Conservation (phyloP, 805 yeast genomes). For the Saccharomycopsis sp. region DNA sequence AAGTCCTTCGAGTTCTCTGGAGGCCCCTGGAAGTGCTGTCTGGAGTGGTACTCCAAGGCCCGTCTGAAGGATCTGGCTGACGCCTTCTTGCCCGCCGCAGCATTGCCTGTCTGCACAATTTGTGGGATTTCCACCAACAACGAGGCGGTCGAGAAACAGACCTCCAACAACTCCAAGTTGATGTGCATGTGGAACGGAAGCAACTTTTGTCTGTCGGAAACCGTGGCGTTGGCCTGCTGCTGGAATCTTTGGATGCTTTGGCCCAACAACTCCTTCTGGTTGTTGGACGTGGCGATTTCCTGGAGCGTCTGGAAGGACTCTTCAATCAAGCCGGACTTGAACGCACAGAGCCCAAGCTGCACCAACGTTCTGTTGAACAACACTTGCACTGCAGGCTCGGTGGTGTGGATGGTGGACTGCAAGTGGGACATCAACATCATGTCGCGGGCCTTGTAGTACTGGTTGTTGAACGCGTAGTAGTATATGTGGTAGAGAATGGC, state of each 20-base stretch:
- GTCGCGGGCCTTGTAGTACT: slow-evolving; percentile 79
- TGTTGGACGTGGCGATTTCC: slow-evolving; percentile 80
- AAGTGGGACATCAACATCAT: slow-evolving; percentile 81
- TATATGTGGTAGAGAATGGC: slow-evolving; percentile 83
- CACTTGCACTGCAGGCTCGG: slow-evolving; percentile 84
- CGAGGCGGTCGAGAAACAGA: slow-evolving; percentile 86
- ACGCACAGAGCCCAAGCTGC: slow-evolving; percentile 93
- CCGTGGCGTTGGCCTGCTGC: slow-evolving; percentile 28
- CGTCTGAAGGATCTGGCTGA: slow-evolving; percentile 83
- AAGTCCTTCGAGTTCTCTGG: slow-evolving; percentile 94
- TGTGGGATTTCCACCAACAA: slow-evolving; percentile 87
- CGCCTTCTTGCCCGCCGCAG: slow-evolving; percentile 54
- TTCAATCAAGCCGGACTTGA: slow-evolving; percentile 77
- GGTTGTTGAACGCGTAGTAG: slow-evolving; percentile 84
- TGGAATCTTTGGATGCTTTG: slow-evolving; percentile 76
- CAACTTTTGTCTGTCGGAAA: slow-evolving; percentile 69
- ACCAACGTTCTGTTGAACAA: slow-evolving; percentile 92
- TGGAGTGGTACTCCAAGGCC: slow-evolving; percentile 84
- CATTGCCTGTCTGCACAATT: slow-evolving; percentile 62
- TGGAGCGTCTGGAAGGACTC: slow-evolving; percentile 83
- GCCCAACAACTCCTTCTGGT: slow-evolving; percentile 88
- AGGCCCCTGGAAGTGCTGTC: slow-evolving; percentile 94
- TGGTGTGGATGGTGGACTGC: slow-evolving; percentile 73
- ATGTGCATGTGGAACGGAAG: slow-evolving; percentile 98
- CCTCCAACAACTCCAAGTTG: slow-evolving; percentile 88